These are phyloP conservation scores for Geoglossum cookeanum DNA, from an alignment of 2,329 filamentous ascomycete species.

Conservation along the genomic window DNA sequence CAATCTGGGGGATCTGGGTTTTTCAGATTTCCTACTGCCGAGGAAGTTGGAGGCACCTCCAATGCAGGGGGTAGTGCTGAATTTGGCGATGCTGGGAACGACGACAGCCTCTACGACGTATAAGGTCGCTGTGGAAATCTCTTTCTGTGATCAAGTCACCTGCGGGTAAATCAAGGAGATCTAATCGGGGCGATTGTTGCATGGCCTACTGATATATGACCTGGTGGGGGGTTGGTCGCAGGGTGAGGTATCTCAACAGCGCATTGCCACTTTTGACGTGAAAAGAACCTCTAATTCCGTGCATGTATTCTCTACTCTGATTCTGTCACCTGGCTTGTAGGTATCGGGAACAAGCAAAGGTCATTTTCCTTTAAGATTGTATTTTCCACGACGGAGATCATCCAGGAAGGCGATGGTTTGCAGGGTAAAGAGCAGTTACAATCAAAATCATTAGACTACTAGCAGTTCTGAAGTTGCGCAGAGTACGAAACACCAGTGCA, in stretches of 20 bases:
- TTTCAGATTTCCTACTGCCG: slow-evolving; percentile 78
- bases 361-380: not conserved
- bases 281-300: not conserved
- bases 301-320: not conserved
- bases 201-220: not conserved
- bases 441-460: not conserved
- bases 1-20: slow-evolving; percentile 86
- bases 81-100: slow-evolving; percentile 76
- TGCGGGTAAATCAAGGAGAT: not conserved
- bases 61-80: slow-evolving; percentile 24
- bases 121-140: slow-evolving; percentile 3
- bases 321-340: not conserved
- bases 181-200: not conserved
- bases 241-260: not conserved
- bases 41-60: slow-evolving; percentile 24
- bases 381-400: not conserved
- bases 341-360: not conserved
- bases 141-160: not conserved
- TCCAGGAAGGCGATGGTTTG: not conserved
- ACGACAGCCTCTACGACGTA: slow-evolving; percentile 94
- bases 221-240: not conserved
- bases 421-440: not conserved
- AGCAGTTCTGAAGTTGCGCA: not conserved
- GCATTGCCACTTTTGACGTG: not conserved
- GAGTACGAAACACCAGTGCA: not conserved